Evolutionary conservation across 2,329 filamentous ascomycete genomes (phyloP).

Genomic region (Ophiocordyceps unilateralis): DNA sequence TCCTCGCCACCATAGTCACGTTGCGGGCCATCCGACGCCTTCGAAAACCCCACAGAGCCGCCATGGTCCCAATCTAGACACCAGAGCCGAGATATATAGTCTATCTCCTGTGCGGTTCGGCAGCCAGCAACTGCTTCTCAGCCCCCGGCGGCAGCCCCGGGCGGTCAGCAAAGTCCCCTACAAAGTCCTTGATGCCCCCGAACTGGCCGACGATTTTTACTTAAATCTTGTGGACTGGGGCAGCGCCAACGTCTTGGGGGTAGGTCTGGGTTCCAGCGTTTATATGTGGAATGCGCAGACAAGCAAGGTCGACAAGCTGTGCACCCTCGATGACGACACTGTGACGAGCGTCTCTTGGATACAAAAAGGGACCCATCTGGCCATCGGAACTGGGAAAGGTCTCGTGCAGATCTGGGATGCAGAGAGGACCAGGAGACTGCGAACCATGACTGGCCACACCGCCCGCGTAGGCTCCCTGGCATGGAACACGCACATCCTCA

Average conservation of each 20-base stretch:
- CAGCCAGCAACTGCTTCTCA: slow-evolving; percentile 85
- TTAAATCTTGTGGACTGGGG: slow-evolving; percentile 97
- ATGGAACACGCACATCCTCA: slow-evolving; percentile 96
- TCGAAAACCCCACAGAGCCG: slow-evolving; percentile 78
- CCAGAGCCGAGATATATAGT: slow-evolving; percentile 85
- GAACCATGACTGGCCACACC: slow-evolving; percentile 95
- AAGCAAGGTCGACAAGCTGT: slow-evolving; percentile 83
- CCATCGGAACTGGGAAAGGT: slow-evolving; percentile 87
- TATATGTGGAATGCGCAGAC: slow-evolving; percentile 97
- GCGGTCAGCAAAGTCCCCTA: slow-evolving; percentile 93
- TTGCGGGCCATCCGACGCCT: slow-evolving; percentile 71
- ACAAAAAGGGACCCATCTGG: slow-evolving; percentile 87
- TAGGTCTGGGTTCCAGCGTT: slow-evolving; percentile 80
- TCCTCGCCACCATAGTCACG: slow-evolving; percentile 48
- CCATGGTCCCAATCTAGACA: slow-evolving; percentile 76
- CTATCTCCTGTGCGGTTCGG: slow-evolving; percentile 84
- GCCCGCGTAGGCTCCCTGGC: slow-evolving; percentile 83
- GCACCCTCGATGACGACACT: slow-evolving; percentile 79
- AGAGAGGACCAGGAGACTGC: slow-evolving; percentile 63
- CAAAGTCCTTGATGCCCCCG: slow-evolving; percentile 92
- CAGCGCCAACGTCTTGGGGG: slow-evolving; percentile 81
- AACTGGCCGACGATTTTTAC: slow-evolving; percentile 94
- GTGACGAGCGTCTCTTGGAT: slow-evolving; percentile 98
- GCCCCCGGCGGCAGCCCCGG: slow-evolving; percentile 72
- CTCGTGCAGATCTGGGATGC: slow-evolving; percentile 97